These are phyloP conservation scores for Euryodendron excelsum DNA, from an alignment of 148 eudicot species.

Conservation along the genomic window DNA sequence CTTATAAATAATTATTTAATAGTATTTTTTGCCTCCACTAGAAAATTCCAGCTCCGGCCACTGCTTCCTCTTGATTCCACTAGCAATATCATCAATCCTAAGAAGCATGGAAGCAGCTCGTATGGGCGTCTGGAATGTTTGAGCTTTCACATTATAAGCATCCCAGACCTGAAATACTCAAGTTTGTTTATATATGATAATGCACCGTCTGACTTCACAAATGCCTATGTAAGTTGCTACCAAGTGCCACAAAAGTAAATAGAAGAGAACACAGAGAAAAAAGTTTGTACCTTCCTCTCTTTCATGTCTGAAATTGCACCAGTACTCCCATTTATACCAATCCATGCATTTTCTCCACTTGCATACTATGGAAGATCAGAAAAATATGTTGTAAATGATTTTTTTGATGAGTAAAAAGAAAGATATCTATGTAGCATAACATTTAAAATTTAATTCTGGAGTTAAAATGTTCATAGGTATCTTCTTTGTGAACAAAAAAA, in stretches of 20 bases:
- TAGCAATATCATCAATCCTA: slow-evolving; percentile 92
- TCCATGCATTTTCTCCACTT: slow-evolving; percentile 92
- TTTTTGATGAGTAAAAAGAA: too few relatives aligned
- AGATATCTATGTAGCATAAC: too few relatives aligned
- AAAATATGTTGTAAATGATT: too few relatives aligned
- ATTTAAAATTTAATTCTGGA: background rate
- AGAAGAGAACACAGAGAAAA: background rate
- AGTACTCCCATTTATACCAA: slow-evolving; percentile 89
- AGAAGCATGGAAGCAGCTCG: slow-evolving; percentile 96
- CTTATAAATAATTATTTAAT: too few relatives aligned
- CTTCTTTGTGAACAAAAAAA: background rate
- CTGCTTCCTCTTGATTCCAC: slow-evolving; percentile 94
- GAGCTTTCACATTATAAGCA: slow-evolving; percentile 88
- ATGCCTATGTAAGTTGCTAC: background rate
- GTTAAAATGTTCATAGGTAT: background rate
- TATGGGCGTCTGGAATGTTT: slow-evolving; percentile 88
- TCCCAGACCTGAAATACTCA: slow-evolving; percentile 68
- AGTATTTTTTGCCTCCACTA: too few relatives aligned
- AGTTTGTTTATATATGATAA: background rate
- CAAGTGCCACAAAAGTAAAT: too few relatives aligned
- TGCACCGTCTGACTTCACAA: background rate
- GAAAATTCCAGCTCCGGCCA: too few relatives aligned
- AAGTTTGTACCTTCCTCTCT: slow-evolving; percentile 60
- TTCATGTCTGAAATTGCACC: slow-evolving; percentile 91
- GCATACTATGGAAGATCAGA: slow-evolving; percentile 53